phyloP scores from a whole-genome alignment of 176 grass and related monocot species.

The Themeda triandra region DNA sequence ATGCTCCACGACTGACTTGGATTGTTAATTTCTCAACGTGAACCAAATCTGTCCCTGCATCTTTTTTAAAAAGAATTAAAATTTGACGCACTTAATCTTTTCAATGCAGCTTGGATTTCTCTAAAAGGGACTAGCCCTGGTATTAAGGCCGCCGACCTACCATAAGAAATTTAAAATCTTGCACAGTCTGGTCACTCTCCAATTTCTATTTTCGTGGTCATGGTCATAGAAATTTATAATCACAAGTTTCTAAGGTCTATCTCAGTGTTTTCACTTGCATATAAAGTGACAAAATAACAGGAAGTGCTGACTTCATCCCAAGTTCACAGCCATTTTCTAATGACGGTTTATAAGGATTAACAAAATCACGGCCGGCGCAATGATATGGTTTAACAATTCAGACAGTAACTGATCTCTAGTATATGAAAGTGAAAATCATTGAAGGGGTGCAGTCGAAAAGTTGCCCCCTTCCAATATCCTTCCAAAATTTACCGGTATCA shows the following conservation, averaged over 20 bases:
- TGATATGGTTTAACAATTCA: conserved; percentile 21
- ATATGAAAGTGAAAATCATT: no score
- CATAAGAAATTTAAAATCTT: conserved; percentile 1
- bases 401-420: neutral
- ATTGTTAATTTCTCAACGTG: conserved; percentile 16
- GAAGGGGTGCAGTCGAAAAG: no score
- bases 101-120: conserved; percentile 37
- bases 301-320: conserved; percentile 7
- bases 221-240: conserved; percentile 10
- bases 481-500: no score
- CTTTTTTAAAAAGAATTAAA: neutral
- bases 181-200: neutral
- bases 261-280: conserved; percentile 24
- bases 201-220: neutral
- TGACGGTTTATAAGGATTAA: conserved; percentile 6
- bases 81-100: neutral
- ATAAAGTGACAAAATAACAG: neutral
- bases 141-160: conserved; percentile 33
- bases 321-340: neutral
- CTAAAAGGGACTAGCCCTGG: conserved; percentile 26
- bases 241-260: conserved; percentile 9
- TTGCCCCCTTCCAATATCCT: no score
- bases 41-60: neutral
- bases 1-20: conserved; percentile 17
- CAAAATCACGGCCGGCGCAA: conserved; percentile 20